Evolutionary conservation across 2,329 filamentous ascomycete genomes (phyloP).

Genomic region (Alternaria consortialis): DNA sequence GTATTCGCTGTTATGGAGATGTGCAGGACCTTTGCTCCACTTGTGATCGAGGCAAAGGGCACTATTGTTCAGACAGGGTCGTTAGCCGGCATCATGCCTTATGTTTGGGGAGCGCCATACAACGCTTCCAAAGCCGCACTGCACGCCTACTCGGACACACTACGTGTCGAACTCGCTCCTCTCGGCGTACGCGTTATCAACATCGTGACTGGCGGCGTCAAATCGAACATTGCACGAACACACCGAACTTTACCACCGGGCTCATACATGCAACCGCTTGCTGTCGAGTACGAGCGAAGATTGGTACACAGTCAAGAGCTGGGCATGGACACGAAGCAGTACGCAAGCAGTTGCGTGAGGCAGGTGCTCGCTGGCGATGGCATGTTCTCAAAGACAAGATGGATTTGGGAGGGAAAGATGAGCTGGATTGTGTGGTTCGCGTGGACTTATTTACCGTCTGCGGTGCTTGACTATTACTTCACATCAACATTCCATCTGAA

Average conservation of each 20-base stretch:
- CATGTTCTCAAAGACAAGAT: constrained; percentile 53
- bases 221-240: constrained; percentile 65
- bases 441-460: constrained; percentile 57
- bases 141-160: constrained; percentile 65
- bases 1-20: constrained; percentile 67
- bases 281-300: constrained; percentile 61
- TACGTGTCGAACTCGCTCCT: constrained; percentile 66
- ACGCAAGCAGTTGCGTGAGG: constrained; percentile 64
- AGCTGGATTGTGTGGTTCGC: constrained; percentile 60
- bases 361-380: constrained; percentile 57
- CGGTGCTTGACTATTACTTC: constrained; percentile 56
- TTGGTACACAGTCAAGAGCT: constrained; percentile 64
- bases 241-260: constrained; percentile 58
- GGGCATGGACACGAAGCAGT: constrained; percentile 61
- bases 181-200: constrained; percentile 59
- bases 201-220: constrained; percentile 67
- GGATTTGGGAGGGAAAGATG: constrained; percentile 65
- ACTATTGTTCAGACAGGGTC: constrained; percentile 59
- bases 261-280: constrained; percentile 63
- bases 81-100: constrained; percentile 54
- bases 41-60: constrained; percentile 58
- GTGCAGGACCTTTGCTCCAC: constrained; percentile 64
- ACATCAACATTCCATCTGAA: constrained; percentile 62
- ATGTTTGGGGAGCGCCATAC: constrained; percentile 56
- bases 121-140: constrained; percentile 68